A percentile compares a stretch with the other conserved stretches of the same genome.
Evolutionary conservation across 2,329 filamentous ascomycete species (phyloP).

Genomic region (Cytospora mali): DNA sequence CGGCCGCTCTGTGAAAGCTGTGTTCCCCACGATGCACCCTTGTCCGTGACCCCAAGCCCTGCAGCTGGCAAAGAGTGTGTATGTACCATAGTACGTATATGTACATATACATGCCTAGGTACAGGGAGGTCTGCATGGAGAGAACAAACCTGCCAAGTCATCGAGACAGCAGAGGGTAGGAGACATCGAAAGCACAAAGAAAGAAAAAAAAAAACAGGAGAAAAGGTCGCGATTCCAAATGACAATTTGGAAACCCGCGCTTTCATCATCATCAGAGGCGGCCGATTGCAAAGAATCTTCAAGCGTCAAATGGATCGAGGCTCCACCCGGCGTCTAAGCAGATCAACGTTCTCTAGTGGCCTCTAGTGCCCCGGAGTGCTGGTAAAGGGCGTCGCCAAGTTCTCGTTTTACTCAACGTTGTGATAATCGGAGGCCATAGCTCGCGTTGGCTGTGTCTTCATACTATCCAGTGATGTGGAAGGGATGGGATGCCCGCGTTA

Average conservation of each 20-base stretch:
- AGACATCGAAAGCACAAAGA: neutral
- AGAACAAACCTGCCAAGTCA: neutral
- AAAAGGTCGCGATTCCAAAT: too few relatives aligned
- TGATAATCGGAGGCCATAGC: constrained; percentile 7
- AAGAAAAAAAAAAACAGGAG: neutral
- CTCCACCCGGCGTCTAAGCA: constrained; percentile 23
- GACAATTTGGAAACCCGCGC: neutral
- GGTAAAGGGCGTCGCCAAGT: constrained; percentile 23
- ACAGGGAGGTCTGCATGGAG: constrained; percentile 21
- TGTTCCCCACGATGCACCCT: constrained; percentile 26
- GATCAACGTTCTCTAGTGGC: constrained; percentile 19
- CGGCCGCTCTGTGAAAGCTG: constrained; percentile 17
- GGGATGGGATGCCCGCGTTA: constrained; percentile 2
- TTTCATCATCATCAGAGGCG: neutral
- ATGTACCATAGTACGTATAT: constrained; percentile 1
- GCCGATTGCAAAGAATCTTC: constrained; percentile 1
- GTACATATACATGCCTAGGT: neutral
- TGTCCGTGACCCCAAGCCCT: constrained; percentile 19
- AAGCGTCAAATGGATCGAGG: constrained; percentile 18
- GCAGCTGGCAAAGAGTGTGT: constrained; percentile 21
- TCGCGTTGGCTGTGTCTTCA: constrained; percentile 8
- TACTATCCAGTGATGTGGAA: constrained; percentile 14
- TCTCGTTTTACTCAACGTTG: constrained; percentile 7
- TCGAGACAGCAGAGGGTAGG: neutral
- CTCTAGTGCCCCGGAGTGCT: constrained; percentile 24